These are phyloP conservation scores for Gynostemma pentaphyllum DNA, from an alignment of 306 rosid species.

Conservation along the genomic window DNA sequence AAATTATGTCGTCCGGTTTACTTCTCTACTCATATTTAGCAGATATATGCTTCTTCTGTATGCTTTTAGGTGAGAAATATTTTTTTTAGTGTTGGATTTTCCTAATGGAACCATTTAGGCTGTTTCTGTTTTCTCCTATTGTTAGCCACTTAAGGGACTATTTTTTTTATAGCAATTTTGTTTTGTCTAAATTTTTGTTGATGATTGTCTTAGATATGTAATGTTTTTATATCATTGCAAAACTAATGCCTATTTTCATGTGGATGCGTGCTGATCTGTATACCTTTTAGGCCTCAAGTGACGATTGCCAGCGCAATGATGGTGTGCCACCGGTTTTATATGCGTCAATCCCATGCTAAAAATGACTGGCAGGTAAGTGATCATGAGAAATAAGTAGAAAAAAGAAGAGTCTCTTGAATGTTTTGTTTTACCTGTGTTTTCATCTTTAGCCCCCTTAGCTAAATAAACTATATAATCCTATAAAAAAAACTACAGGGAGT, in stretches of 20 bases:
- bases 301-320: conserved; percentile 42
- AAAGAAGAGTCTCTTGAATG: no score
- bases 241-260: not conserved
- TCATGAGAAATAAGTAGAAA: no score
- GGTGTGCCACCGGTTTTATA: conserved; percentile 45
- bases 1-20: not conserved
- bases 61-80: not conserved
- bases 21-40: not conserved
- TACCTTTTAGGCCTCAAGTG: conserved; percentile 38
- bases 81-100: not conserved
- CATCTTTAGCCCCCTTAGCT: not conserved
- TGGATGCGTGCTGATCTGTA: conserved; percentile 9
- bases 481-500: not conserved
- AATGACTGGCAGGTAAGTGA: conserved; percentile 51
- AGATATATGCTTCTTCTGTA: not conserved
- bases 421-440: not conserved
- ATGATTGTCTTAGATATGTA: not conserved
- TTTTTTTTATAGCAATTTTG: not conserved
- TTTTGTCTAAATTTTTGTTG: not conserved
- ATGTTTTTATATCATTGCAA: not conserved
- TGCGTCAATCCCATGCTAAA: conserved; percentile 40
- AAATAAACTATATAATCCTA: not conserved
- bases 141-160: not conserved
- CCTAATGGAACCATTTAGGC: not conserved
- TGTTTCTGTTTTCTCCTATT: not conserved